Base-by-base conservation (phyloP, 2,329 filamentous ascomycete species). In the Cladosporium sp. region DNA sequence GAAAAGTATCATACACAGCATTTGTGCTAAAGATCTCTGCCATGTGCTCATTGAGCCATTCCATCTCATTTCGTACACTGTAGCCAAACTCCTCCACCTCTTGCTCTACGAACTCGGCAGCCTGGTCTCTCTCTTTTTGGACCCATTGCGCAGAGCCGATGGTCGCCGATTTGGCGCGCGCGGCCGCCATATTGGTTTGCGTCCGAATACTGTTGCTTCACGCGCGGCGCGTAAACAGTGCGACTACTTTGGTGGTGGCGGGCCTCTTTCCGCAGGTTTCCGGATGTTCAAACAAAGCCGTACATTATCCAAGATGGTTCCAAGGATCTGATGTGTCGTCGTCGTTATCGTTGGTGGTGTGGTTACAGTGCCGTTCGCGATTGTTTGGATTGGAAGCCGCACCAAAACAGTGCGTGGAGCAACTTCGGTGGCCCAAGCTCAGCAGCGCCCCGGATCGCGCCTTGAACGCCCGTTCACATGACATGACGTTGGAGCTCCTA, bases 1-100 rank as follows among this genome's bases (percentile, higher is more conserved):
- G 52, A 54, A 18, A 10, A 79, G 9, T 9, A 38, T 53, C 86
- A 65, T 81, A 96, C 93, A 90, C 82, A 72, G 91, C 83, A 66
- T 90, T 87, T 62, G 86, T 84, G 63, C 84, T 86, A 68, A 97
- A 95, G 65, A 98, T 89, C 58, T 95, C 89, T 46, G 83, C 83
- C 92, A 98, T 96, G 70, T 98, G 93, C 73, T 97, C 93, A 66
- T 98, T 97, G 63, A 98, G 77, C 93, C 93, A 98, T 68, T 97
- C 91, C 65, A 97, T 76, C 70, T 98, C 93, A 72, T 97, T 95
- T 54, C 88, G 83, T 57, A 89, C 91, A 31, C 90, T 89, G 72
- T 88, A 97, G 41, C 87, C 83, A 66, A 97, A 95, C 72, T 98
- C 95, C 61, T 97, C 92, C 51, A 88, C 81, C 70, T 97, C 93